These are phyloP conservation scores for Colletotrichum ledebouriae DNA, from an alignment of 2,329 filamentous ascomycete species.

Conservation along the genomic window DNA sequence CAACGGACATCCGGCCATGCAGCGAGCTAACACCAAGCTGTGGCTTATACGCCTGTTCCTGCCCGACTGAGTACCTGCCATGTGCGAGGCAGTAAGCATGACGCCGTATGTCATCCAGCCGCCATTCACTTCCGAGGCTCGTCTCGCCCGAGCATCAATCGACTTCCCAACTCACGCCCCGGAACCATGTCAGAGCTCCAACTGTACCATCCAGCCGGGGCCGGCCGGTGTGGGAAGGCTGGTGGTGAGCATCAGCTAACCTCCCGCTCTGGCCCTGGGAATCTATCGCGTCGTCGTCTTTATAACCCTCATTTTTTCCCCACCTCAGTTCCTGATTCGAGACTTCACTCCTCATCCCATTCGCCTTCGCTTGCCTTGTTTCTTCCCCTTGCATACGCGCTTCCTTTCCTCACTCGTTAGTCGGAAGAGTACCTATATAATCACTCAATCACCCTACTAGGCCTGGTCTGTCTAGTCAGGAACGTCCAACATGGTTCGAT, in stretches of 20 bases:
- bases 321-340: background rate
- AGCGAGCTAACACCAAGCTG: slow-evolving; percentile 21
- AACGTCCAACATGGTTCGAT: slow-evolving; percentile 27
- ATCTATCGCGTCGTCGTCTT: slow-evolving; percentile 12
- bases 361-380: slow-evolving; percentile 9
- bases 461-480: slow-evolving; percentile 16
- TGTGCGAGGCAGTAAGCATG: slow-evolving; percentile 37
- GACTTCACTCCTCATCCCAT: slow-evolving; percentile 13
- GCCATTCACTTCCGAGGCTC: background rate
- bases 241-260: background rate
- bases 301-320: slow-evolving; percentile 29
- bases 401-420: slow-evolving; percentile 36
- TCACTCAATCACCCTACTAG: slow-evolving; percentile 16
- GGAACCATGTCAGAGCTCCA: slow-evolving; percentile 36
- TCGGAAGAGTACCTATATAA: slow-evolving; percentile 27
- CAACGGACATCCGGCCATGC: slow-evolving; percentile 39
- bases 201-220: slow-evolving; percentile 33
- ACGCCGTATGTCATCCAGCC: slow-evolving; percentile 32
- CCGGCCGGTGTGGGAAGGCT: slow-evolving; percentile 1
- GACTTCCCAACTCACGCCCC: slow-evolving; percentile 20
- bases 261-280: slow-evolving; percentile 24
- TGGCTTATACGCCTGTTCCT: slow-evolving; percentile 31
- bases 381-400: slow-evolving; percentile 3
- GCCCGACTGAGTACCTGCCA: slow-evolving; percentile 27
- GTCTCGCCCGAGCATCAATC: slow-evolving; percentile 32